Conservation (phyloP, 495 filamentous ascomycete species). For the Elaphomyces granulatus region DNA sequence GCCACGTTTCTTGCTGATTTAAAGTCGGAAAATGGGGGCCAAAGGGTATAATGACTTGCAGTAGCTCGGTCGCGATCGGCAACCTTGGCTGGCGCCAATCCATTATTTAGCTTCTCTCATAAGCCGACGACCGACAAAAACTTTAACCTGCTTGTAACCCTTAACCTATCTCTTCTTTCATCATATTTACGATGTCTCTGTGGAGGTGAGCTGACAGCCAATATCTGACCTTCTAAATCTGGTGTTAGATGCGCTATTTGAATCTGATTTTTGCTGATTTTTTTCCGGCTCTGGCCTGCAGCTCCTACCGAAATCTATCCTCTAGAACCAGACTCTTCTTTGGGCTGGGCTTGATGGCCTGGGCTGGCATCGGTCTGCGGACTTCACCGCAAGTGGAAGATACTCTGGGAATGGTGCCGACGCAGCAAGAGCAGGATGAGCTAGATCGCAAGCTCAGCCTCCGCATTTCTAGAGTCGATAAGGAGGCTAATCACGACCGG, state of each 20-base stretch:
- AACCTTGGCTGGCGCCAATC: not conserved
- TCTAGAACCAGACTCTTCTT: constrained; percentile 48
- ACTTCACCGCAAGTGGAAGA: constrained; percentile 46
- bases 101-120: not conserved
- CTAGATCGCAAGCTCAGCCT: constrained; percentile 37
- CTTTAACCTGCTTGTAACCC: not conserved
- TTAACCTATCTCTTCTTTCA: not conserved
- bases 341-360: constrained; percentile 51
- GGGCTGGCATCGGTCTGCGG: constrained; percentile 44
- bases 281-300: constrained; percentile 8
- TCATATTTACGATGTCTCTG: not conserved
- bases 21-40: too few relatives aligned
- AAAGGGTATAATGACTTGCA: not conserved
- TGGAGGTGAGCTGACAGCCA: not conserved
- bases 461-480: constrained; percentile 27
- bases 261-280: not conserved
- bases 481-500: constrained; percentile 3
- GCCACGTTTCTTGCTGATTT: too few relatives aligned
- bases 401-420: constrained; percentile 46
- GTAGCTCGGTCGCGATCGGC: not conserved
- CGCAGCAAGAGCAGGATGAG: constrained; percentile 43
- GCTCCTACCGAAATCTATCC: constrained; percentile 44
- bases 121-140: not conserved
- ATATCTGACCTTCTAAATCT: not conserved
- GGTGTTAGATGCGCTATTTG: not conserved